Percentiles rank a stretch among this genome's conserved stretches.
Evolutionary conservation across 2,329 filamentous ascomycete species (phyloP).

Genomic region (Pestalotiopsis fici): DNA sequence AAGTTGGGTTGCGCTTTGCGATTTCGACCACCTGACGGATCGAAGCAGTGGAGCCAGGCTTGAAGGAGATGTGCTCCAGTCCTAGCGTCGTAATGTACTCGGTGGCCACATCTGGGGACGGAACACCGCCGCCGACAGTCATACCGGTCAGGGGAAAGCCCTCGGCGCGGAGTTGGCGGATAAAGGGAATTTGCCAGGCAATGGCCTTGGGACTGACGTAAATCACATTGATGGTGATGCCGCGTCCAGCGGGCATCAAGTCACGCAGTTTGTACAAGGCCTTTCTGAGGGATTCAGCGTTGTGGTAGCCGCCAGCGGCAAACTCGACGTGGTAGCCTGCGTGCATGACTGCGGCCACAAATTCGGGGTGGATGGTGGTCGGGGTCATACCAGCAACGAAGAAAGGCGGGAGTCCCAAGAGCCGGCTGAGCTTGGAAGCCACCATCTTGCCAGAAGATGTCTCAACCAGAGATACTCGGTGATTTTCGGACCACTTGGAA

Average conservation of each 20-base stretch:
- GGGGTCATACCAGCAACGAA: constrained; percentile 51
- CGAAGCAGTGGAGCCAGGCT: constrained; percentile 44
- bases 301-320: constrained; percentile 50
- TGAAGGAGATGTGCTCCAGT: constrained; percentile 48
- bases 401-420: constrained; percentile 45
- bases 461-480: constrained; percentile 19
- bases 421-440: constrained; percentile 37
- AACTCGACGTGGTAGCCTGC: constrained; percentile 40
- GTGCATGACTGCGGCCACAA: constrained; percentile 54
- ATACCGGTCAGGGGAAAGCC: constrained; percentile 47
- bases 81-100: constrained; percentile 45
- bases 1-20: constrained; percentile 43
- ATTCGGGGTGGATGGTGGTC: constrained; percentile 46
- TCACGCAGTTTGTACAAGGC: constrained; percentile 45
- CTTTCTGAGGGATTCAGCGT: constrained; percentile 40
- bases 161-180: constrained; percentile 45
- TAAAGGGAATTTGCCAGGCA: constrained; percentile 52
- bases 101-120: constrained; percentile 45
- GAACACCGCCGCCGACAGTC: constrained; percentile 48
- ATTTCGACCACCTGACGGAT: constrained; percentile 48
- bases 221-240: constrained; percentile 54
- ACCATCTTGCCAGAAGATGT: constrained; percentile 19
- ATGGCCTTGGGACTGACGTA: constrained; percentile 54
- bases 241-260: constrained; percentile 44
- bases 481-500: constrained; percentile 19